phyloP scores from a whole-genome alignment of 257 asterid genomes.

The Plantago ovata region DNA sequence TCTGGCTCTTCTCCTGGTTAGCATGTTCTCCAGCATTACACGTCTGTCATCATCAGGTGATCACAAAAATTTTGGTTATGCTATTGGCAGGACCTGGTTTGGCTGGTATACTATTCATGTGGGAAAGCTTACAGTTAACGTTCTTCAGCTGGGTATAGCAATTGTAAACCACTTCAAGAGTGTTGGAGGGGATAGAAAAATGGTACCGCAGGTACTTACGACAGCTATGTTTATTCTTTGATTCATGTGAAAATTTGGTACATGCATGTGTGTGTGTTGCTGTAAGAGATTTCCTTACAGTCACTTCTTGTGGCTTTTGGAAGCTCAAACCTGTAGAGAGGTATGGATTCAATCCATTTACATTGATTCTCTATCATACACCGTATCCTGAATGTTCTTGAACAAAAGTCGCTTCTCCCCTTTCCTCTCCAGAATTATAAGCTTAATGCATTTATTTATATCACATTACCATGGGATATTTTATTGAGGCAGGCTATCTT shows the following conservation, averaged over 20 bases:
- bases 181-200: slow-evolving; percentile 83
- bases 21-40: slow-evolving; percentile 21
- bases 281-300: slow-evolving; percentile 33
- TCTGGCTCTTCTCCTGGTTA: slow-evolving; percentile 11
- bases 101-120: slow-evolving; percentile 81
- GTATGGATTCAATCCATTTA: too few relatives aligned
- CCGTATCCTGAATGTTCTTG: too few relatives aligned
- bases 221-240: neutral
- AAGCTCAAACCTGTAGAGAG: neutral
- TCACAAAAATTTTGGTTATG: slow-evolving; percentile 94
- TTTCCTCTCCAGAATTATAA: neutral
- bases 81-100: slow-evolving; percentile 84
- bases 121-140: slow-evolving; percentile 83
- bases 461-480: slow-evolving; percentile 2
- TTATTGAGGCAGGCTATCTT: slow-evolving; percentile 73
- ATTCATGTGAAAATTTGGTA: neutral
- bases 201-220: slow-evolving; percentile 84
- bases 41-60: slow-evolving; percentile 52
- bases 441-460: neutral
- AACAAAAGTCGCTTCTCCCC: neutral
- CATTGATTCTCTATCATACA: too few relatives aligned
- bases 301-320: slow-evolving; percentile 98
- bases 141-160: slow-evolving; percentile 85
- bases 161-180: slow-evolving; percentile 97
- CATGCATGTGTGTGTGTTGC: slow-evolving; percentile 8